Conservation (phyloP, 768 basidiomycete species). For the Sistotremastrum suecicum region DNA sequence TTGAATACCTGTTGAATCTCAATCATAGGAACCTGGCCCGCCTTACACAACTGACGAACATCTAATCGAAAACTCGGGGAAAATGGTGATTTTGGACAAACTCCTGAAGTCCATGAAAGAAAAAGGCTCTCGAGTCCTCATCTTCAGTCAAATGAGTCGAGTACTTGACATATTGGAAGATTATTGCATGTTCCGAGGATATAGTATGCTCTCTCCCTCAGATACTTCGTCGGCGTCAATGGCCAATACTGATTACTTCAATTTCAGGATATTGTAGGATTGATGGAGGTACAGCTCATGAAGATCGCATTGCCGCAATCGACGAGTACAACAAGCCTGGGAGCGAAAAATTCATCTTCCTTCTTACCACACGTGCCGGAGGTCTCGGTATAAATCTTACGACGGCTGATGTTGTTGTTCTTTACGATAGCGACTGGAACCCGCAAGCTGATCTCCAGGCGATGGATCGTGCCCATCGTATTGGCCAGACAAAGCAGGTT, state of each 20-base stretch:
- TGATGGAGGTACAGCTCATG: conserved; percentile 90
- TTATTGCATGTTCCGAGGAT: conserved; percentile 83
- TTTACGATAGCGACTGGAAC: conserved; percentile 99
- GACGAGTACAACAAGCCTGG: conserved; percentile 95
- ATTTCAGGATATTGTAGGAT: conserved; percentile 85
- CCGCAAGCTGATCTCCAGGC: conserved; percentile 98
- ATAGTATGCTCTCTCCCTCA: conserved; percentile 41
- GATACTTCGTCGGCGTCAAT: neutral
- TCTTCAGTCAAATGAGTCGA: conserved; percentile 99
- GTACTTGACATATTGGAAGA: conserved; percentile 96
- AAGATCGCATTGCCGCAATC: conserved; percentile 89
- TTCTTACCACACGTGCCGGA: conserved; percentile 92
- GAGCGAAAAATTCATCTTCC: conserved; percentile 92
- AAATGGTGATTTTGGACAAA: conserved; percentile 97
- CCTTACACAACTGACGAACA: conserved; percentile 98
- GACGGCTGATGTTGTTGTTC: conserved; percentile 84
- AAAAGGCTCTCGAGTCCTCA: conserved; percentile 89
- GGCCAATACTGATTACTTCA: neutral
- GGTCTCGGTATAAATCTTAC: conserved; percentile 96
- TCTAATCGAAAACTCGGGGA: conserved; percentile 84
- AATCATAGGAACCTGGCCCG: conserved; percentile 76
- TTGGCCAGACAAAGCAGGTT: conserved; percentile 95
- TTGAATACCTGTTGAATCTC: neutral
- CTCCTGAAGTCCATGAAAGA: conserved; percentile 74
- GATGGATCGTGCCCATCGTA: conserved; percentile 95